A percentile compares a stretch with the other conserved stretches of the same genome.
Conservation (phyloP, 768 basidiomycete species). For the Leccinellum luteum region DNA sequence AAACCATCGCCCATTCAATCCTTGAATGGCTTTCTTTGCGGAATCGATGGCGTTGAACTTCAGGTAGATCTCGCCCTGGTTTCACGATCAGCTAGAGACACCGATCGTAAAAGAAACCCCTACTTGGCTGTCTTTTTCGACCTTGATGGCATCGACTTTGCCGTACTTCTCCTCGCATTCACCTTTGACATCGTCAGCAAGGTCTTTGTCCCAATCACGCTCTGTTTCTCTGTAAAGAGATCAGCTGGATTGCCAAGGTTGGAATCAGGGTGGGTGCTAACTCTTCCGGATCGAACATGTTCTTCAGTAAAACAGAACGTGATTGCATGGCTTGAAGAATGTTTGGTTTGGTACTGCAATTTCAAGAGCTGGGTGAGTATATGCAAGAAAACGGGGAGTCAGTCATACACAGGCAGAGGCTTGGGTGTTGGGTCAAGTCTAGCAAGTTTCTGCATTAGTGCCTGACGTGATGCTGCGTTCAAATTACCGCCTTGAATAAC, state of each 20-base stretch:
- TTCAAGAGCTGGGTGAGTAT: conserved; percentile 13
- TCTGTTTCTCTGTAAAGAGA: conserved; percentile 76
- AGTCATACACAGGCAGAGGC: conserved; percentile 60
- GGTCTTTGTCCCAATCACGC: conserved; percentile 93
- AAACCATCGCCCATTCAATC: conserved; percentile 96
- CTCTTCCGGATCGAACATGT: conserved; percentile 99
- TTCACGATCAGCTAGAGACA: conserved; percentile 11
- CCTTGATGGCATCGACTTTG: conserved; percentile 79
- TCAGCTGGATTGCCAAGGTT: conserved; percentile 5
- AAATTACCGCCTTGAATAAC: conserved; percentile 81
- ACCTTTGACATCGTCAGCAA: conserved; percentile 92
- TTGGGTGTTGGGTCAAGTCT: conserved; percentile 74
- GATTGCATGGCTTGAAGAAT: conserved; percentile 87
- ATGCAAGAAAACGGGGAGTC: neutral
- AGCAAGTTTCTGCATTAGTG: conserved; percentile 99
- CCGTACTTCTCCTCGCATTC: conserved; percentile 95
- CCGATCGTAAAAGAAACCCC: conserved; percentile 17
- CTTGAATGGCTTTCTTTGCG: conserved; percentile 82
- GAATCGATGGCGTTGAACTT: conserved; percentile 80
- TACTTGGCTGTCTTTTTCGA: conserved; percentile 93
- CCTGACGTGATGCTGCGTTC: conserved; percentile 97
- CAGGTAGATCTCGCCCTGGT: conserved; percentile 94
- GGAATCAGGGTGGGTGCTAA: conserved; percentile 37
- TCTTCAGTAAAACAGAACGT: conserved; percentile 83
- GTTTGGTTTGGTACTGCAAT: conserved; percentile 63